Evolutionary conservation across 106 monocot genomes (phyloP), one percentile per base, ranked within the genome.

Genomic region (Allium fistulosum): DNA sequence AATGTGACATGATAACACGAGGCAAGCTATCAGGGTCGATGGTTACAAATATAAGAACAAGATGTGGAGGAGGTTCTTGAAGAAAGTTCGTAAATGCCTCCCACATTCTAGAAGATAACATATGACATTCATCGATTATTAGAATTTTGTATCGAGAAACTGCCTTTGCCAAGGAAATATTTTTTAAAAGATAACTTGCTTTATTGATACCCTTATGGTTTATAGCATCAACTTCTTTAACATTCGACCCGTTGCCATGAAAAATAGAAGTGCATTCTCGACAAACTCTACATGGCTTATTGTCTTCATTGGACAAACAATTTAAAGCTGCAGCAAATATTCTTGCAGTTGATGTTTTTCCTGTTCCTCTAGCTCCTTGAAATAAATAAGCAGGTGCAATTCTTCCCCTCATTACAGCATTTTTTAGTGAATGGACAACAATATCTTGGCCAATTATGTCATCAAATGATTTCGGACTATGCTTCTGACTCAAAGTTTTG

Each of bases 321-420:
- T 90, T 90, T 62, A 90, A 78, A n/a, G 86, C 83, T 59, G 80
- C 78, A 50, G 90, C 75, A 79, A 86, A 90, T 61, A 90, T 66
- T 60, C 83, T 86, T 57, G 90, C 85, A 61, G 55, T 71, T 13
- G 81, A 78, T 58, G 86, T 80, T 76, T 90, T 90, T 48, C 90
- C 90, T 8, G 83, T 90, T 62, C 90, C 90, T 57, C 78, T 78
- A 26, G 86, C 85, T 11, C 90, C 90, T 60, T 90, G 81, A 74
- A 90, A 90, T 11, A 90, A 51, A 81, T 90, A 90, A 11, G 83
- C 86, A 62, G 90, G 79, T 37, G 90, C 83, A 58, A 90, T 74
- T 74, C 79, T 83, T 59, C 78, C 83, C 58, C 66, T 86, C 56
- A 59, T 18, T 11, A 86, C 69, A 10, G 85, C 82, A 79, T 77